phyloP scores from a whole-genome alignment of 106 monocot genomes.

The Dioscorea alata region DNA sequence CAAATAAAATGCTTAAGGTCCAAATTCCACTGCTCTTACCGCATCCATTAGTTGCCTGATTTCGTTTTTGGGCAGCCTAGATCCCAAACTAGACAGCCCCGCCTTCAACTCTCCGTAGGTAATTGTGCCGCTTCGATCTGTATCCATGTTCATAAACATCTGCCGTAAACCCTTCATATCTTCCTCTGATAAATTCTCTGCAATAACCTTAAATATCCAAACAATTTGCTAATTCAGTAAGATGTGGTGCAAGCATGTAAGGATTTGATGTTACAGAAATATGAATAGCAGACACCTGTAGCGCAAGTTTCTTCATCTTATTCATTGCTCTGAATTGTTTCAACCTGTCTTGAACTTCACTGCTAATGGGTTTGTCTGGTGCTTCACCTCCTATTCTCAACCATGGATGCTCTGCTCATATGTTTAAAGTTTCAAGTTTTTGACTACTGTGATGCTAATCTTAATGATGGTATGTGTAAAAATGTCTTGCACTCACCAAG shows the following conservation, averaged over 20 bases:
- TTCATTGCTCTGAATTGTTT: constrained; percentile 90
- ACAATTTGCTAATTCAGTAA: background rate
- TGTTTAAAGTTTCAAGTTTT: background rate
- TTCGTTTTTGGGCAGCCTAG: constrained; percentile 55
- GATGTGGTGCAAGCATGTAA: background rate
- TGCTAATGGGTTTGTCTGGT: constrained; percentile 62
- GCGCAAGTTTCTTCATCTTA: constrained; percentile 74
- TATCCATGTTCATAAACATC: constrained; percentile 85
- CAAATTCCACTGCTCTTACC: constrained; percentile 28
- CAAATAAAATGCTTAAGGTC: background rate
- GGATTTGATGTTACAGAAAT: background rate
- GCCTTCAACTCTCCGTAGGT: constrained; percentile 70
- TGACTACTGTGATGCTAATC: background rate
- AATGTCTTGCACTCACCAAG: constrained; percentile 39
- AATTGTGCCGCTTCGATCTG: constrained; percentile 65
- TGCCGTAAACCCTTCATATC: constrained; percentile 75
- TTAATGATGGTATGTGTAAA: background rate
- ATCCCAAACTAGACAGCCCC: constrained; percentile 62
- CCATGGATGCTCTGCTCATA: constrained; percentile 60
- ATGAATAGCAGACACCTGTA: constrained; percentile 31
- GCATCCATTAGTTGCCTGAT: constrained; percentile 79
- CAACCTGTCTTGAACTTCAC: constrained; percentile 66
- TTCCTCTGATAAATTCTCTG: constrained; percentile 67
- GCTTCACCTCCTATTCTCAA: constrained; percentile 55
- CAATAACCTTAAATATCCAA: constrained; percentile 47